These are phyloP conservation scores for Monosporascus sp. DNA, from an alignment of 2,329 filamentous ascomycete species.

Conservation along the genomic window DNA sequence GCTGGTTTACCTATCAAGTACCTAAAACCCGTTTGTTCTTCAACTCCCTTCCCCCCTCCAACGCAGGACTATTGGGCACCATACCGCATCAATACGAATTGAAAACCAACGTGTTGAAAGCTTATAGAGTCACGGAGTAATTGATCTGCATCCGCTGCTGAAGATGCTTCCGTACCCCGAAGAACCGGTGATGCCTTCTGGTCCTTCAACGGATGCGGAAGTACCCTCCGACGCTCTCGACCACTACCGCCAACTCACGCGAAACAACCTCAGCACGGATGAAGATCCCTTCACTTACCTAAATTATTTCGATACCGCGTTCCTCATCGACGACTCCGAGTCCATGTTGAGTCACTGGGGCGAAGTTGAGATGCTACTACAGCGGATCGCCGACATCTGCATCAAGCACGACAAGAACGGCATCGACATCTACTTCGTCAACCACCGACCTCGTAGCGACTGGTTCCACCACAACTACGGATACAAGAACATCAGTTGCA, in stretches of 20 bases:
- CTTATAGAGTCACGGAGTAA: no score
- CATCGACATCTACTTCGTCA: conserved; percentile 69
- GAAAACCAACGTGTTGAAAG: no score
- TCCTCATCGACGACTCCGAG: conserved; percentile 66
- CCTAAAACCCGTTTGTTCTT: no score
- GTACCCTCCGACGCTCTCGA: no score
- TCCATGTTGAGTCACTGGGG: conserved; percentile 61
- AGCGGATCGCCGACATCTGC: conserved; percentile 62
- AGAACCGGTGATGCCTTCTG: not conserved
- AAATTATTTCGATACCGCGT: conserved; percentile 60
- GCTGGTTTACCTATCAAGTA: no score
- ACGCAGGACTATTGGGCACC: no score
- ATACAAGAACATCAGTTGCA: conserved; percentile 19
- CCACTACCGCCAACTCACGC: not conserved
- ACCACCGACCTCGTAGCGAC: conserved; percentile 37
- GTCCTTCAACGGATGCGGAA: not conserved
- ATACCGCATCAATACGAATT: no score
- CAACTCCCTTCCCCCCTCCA: no score
- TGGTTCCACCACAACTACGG: conserved; percentile 7
- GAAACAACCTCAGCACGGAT: not conserved
- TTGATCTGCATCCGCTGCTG: no score
- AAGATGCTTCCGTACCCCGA: not conserved
- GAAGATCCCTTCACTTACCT: conserved; percentile 31
- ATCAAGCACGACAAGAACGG: conserved; percentile 61
- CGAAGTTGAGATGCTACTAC: conserved; percentile 56